Evolutionary conservation across 2,329 filamentous ascomycete species (phyloP), one percentile per base, ranked within the genome.

Genomic region (Malbranchea zuffiana): DNA sequence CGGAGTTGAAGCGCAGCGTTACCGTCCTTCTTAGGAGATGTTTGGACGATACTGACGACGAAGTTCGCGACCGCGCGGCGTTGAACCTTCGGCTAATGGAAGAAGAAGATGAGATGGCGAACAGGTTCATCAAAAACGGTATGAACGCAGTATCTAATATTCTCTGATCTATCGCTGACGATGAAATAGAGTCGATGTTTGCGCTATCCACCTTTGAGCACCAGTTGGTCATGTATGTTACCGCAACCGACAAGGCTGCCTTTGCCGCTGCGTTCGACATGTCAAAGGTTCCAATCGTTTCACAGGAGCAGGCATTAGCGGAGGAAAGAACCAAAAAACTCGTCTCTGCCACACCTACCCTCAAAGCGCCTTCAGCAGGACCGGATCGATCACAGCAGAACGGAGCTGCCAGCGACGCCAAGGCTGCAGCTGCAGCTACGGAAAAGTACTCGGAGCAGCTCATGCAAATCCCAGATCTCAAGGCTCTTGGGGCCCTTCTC

Each of bases 291-390:
- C 90, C 90, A 3, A 78, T 95, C 32, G 90, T 98, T 48, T 94
- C 86, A 13, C 79, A 90, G 42, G 90, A 96, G 61, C 86, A 98
- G 66, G 88, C 88, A 43, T 80, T 95, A 51, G 90, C 90, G 8
- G 88, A 95, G 60, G 90, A 96, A 61, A 77, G 88, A 50, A 93
- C 84, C 18, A 94, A 94, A 78, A 96, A 96, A 69, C 82, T 96
- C 51, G 94, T 85, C 2, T 84, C 84, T 12, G 82, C 85, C 11
- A 85, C 87, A 1, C 87, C 88, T 6, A 93, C 86, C 2, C 78
- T 96, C 67, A 96, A 96, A 65, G 84, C 88, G 19, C 87, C 88
- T 41, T 86, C 85, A 56, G 68, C 82, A 19, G 80, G 82, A 18
- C 77, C 85, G 16, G 68, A 75, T 40, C 94, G 92, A 67, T 62